These are phyloP conservation scores for Geotrichum reessii DNA, from an alignment of 1,139 yeast species.

Conservation along the genomic window DNA sequence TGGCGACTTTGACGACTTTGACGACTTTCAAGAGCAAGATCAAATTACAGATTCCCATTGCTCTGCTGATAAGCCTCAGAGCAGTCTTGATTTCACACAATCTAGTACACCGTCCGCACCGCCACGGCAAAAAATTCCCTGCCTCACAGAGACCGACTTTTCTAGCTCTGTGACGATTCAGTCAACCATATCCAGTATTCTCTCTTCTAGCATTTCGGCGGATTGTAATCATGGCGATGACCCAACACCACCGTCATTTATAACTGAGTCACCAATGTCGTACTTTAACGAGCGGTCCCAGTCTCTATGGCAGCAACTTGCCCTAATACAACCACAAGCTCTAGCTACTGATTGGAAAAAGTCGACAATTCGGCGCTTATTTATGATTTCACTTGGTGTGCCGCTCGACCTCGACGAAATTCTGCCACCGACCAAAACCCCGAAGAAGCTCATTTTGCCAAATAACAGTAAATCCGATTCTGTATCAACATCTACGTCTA, in stretches of 20 bases:
- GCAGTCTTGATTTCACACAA: neutral
- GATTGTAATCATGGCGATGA: neutral
- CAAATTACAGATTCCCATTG: neutral
- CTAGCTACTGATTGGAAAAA: conserved; percentile 48
- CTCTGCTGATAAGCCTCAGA: neutral
- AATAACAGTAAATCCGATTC: neutral
- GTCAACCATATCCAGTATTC: conserved; percentile 23
- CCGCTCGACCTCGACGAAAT: conserved; percentile 56
- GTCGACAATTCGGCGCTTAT: conserved; percentile 51
- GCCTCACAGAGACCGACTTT: conserved; percentile 25
- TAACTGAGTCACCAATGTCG: conserved; percentile 13
- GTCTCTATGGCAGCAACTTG: conserved; percentile 36
- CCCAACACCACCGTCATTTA: neutral
- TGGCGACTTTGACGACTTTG: conserved; percentile 22
- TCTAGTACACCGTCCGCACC: neutral
- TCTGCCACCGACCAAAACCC: conserved; percentile 31
- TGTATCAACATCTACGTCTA: neutral
- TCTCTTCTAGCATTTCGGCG: conserved; percentile 10
- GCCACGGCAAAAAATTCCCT: conserved; percentile 5
- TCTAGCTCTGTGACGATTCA: conserved; percentile 27
- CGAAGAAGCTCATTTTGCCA: conserved; percentile 32
- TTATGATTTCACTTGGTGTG: conserved; percentile 52
- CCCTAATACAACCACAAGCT: conserved; percentile 26
- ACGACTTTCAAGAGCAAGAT: conserved; percentile 13
- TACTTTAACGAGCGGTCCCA: conserved; percentile 31